phyloP scores from a whole-genome alignment of 352 stramenopile species.

The Globisporangium okanoganense region DNA sequence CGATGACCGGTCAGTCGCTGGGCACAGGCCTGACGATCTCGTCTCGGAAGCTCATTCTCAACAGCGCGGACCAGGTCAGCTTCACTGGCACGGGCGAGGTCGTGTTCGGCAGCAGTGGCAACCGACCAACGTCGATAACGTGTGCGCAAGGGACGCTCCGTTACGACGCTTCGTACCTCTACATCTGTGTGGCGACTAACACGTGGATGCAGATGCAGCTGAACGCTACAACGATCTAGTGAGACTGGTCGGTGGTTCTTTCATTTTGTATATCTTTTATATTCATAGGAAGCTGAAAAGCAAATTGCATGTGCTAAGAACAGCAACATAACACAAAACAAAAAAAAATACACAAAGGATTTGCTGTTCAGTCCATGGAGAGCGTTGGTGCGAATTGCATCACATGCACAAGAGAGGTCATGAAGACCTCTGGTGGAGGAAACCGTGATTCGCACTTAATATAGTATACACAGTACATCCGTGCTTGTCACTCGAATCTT shows the following conservation, averaged over 20 bases:
- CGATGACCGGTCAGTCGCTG: constrained; percentile 3
- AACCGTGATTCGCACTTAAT: neutral
- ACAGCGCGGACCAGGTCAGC: neutral
- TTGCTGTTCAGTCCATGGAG: no score
- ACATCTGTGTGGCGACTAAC: constrained; percentile 27
- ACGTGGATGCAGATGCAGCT: constrained; percentile 14
- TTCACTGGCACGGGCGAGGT: constrained; percentile 22
- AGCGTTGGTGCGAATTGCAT: no score
- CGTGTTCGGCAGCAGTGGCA: constrained; percentile 10
- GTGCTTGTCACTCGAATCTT: no score
- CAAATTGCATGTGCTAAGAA: neutral
- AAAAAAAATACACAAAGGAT: no score
- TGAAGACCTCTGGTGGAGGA: neutral
- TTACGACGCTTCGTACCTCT: constrained; percentile 28
- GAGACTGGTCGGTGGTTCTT: neutral
- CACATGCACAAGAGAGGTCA: neutral
- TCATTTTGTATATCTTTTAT: constrained; percentile 2
- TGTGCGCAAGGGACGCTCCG: constrained; percentile 29
- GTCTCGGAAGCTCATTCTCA: constrained; percentile 34
- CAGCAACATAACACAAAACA: no score
- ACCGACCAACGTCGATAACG: constrained; percentile 11
- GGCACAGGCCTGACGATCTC: constrained; percentile 31
- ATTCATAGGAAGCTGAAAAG: no score
- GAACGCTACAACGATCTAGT: neutral
- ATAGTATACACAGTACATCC: neutral